phyloP scores from a whole-genome alignment of 306 rosid genomes.

The Arachis stenosperma region DNA sequence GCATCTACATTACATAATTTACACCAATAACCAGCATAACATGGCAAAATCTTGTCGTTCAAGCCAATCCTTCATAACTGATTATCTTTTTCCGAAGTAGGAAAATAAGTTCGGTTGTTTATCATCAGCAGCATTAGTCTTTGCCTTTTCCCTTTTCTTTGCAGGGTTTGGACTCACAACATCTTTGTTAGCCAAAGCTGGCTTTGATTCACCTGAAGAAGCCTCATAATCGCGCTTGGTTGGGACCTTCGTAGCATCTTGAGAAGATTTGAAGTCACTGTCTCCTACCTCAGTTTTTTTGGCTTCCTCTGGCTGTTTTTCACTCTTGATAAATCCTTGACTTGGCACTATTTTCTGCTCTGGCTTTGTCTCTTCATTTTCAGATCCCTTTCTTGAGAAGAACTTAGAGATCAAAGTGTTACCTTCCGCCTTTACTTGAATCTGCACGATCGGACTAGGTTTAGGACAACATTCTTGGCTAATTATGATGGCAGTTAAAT shows the following conservation, averaged over 20 bases:
- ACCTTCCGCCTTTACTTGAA: slow-evolving; percentile 61
- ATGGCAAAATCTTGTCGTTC: slow-evolving; percentile 1
- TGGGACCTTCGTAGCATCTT: slow-evolving; percentile 41
- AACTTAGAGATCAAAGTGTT: slow-evolving; percentile 65
- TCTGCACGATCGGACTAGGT: slow-evolving; percentile 50
- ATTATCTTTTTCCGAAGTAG: slow-evolving; percentile 67
- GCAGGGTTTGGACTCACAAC: slow-evolving; percentile 47
- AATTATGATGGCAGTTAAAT: neutral
- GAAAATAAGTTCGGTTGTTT: slow-evolving; percentile 74
- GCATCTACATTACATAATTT: slow-evolving; percentile 25
- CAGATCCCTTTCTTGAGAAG: slow-evolving; percentile 55
- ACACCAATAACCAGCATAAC: slow-evolving; percentile 25
- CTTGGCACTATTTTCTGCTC: slow-evolving; percentile 32
- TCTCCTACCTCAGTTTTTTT: slow-evolving; percentile 46
- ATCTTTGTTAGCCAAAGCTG: slow-evolving; percentile 32
- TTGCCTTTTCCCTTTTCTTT: slow-evolving; percentile 62
- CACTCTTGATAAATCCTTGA: slow-evolving; percentile 38
- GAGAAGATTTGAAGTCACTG: slow-evolving; percentile 42
- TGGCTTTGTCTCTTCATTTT: slow-evolving; percentile 50
- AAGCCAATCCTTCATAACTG: slow-evolving; percentile 9
- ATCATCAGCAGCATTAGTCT: slow-evolving; percentile 42
- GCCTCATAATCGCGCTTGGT: slow-evolving; percentile 61
- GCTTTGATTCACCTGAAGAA: slow-evolving; percentile 51
- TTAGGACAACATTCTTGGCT: neutral
- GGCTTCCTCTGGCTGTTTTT: slow-evolving; percentile 45